Percentiles rank a stretch among this genome's conserved stretches.
Evolutionary conservation across 805 yeast species (phyloP).

Genomic region (Saccharomycodes ludwigii): DNA sequence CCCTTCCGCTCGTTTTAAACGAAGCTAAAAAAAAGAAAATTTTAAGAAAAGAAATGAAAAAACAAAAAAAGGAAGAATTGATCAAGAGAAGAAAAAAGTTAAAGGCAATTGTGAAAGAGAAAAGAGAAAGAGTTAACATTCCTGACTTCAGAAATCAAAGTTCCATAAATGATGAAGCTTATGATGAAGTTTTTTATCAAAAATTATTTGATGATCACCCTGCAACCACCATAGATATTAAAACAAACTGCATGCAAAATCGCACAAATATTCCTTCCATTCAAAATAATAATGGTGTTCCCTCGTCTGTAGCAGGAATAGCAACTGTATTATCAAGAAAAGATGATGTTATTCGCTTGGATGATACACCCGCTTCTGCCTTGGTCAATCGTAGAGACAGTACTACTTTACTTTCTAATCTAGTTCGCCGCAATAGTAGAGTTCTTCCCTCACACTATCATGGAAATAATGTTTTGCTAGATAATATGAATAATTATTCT

Average conservation of each 20-base stretch:
- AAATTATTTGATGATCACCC: not conserved
- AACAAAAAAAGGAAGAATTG: constrained; percentile 19
- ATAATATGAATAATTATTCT: constrained; percentile 15
- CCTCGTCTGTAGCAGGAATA: not conserved
- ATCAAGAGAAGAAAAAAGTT: constrained; percentile 18
- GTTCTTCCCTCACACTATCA: too few species aligned
- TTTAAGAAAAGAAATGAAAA: constrained; percentile 19
- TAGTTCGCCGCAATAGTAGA: too few species aligned
- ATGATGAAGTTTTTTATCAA: not conserved
- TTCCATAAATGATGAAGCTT: not conserved
- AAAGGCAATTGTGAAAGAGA: constrained; percentile 7
- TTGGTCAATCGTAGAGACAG: too few species aligned
- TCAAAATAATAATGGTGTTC: not conserved
- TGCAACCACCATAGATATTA: not conserved
- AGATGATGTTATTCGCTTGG: too few species aligned
- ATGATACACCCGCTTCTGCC: too few species aligned
- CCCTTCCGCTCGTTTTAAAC: constrained; percentile 20
- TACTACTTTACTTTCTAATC: too few species aligned
- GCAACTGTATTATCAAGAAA: not conserved
- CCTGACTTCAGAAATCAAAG: not conserved
- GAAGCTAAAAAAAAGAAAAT: constrained; percentile 18
- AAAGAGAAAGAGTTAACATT: constrained; percentile 10
- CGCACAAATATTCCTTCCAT: too few species aligned
- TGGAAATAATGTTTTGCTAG: too few species aligned
- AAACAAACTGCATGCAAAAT: too few species aligned